Conservation (phyloP, 2,329 filamentous ascomycete genomes). For the Botrytis tulipae region DNA sequence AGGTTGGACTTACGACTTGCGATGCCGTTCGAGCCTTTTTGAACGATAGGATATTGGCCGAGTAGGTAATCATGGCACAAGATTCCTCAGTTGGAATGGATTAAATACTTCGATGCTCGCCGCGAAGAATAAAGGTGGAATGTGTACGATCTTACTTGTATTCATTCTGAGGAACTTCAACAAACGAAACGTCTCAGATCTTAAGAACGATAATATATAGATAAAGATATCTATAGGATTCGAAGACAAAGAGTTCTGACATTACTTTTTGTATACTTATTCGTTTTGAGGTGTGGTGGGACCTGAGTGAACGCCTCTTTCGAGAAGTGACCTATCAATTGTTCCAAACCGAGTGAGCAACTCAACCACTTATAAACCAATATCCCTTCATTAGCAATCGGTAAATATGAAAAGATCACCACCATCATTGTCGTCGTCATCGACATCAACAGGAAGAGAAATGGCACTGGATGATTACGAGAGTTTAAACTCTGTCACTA, state of each 20-base stretch:
- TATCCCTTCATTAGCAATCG: neutral
- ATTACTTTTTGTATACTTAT: neutral
- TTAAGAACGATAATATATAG: neutral
- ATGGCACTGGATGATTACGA: constrained; percentile 8
- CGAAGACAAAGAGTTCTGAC: neutral
- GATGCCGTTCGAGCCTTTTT: constrained; percentile 8
- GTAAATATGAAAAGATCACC: neutral
- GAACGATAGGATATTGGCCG: constrained; percentile 7
- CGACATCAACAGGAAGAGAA: neutral
- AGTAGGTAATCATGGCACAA: constrained; percentile 15
- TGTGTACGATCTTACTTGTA: neutral
- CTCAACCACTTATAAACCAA: neutral
- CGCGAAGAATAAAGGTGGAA: neutral
- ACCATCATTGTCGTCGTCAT: neutral
- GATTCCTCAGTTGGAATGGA: constrained; percentile 10
- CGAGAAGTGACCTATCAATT: neutral
- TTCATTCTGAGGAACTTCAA: neutral
- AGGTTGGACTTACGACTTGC: neutral
- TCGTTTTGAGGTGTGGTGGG: neutral
- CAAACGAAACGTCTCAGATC: neutral
- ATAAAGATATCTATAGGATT: neutral
- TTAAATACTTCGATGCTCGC: neutral
- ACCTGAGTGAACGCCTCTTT: neutral
- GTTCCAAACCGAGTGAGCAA: neutral
- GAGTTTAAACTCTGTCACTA: constrained; percentile 11